Evolutionary conservation across 495 filamentous ascomycete species (phyloP).

Genomic region (Mycothermus thermophilus): DNA sequence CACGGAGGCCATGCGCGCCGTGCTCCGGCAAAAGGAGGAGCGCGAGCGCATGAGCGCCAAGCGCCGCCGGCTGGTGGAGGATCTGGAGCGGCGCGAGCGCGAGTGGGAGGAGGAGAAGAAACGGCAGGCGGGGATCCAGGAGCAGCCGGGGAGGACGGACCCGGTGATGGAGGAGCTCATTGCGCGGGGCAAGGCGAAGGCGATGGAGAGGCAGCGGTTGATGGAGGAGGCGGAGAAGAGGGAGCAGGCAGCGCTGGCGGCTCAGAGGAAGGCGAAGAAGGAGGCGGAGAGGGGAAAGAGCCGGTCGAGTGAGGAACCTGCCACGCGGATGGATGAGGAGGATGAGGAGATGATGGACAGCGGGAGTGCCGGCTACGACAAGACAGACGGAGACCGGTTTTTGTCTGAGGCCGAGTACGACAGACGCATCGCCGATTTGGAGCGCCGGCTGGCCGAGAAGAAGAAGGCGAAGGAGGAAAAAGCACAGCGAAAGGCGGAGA

Average conservation of each 20-base stretch:
- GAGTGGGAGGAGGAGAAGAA: constrained; percentile 19
- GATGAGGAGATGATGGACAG: background rate
- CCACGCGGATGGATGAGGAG: constrained; percentile 1
- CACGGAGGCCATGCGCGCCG: constrained; percentile 27
- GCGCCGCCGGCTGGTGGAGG: constrained; percentile 23
- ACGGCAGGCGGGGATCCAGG: background rate
- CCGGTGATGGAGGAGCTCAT: constrained; percentile 13
- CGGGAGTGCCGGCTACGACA: constrained; percentile 6
- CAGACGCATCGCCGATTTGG: constrained; percentile 27
- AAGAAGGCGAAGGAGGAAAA: constrained; percentile 23
- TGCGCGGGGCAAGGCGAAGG: constrained; percentile 13
- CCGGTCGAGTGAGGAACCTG: background rate
- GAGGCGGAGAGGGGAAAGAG: constrained; percentile 5
- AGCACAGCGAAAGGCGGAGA: constrained; percentile 16
- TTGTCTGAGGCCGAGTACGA: too few relatives aligned
- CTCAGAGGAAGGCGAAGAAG: constrained; percentile 12
- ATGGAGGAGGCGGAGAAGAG: constrained; percentile 29
- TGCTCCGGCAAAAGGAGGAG: constrained; percentile 21
- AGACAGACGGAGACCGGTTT: constrained; percentile 3
- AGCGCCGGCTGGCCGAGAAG: constrained; percentile 19
- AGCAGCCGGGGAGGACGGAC: constrained; percentile 1
- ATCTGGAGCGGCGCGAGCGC: constrained; percentile 23
- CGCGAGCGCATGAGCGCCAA: constrained; percentile 18
- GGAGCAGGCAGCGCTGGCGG: too few relatives aligned
- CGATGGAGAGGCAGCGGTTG: constrained; percentile 23